Percentiles rank a stretch among this genome's conserved stretches.
Conservation (phyloP, 805 yeast species). For the Brettanomyces custersianus region DNA sequence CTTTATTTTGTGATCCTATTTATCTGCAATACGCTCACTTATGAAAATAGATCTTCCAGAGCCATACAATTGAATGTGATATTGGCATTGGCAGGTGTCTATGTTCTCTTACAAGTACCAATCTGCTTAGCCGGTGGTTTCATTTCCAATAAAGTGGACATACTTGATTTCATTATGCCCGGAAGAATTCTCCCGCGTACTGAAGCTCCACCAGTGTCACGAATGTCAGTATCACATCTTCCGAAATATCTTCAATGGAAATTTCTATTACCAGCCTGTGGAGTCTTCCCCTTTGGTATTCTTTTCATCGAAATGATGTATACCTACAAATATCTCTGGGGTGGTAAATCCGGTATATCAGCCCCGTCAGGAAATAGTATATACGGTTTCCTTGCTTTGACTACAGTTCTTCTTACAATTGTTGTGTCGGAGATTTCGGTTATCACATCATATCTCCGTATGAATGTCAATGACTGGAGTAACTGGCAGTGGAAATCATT, state of each 20-base stretch:
- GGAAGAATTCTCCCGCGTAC: slow-evolving; percentile 5
- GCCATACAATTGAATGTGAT: slow-evolving; percentile 77
- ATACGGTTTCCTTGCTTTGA: slow-evolving; percentile 68
- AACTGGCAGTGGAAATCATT: slow-evolving; percentile 85
- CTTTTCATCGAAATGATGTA: slow-evolving; percentile 72
- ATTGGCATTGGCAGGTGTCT: slow-evolving; percentile 45
- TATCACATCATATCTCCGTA: slow-evolving; percentile 55
- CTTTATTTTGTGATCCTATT: slow-evolving; percentile 40
- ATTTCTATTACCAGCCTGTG: slow-evolving; percentile 41
- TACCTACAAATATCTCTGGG: slow-evolving; percentile 70
- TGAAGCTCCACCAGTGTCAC: slow-evolving; percentile 21
- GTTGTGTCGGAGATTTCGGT: slow-evolving; percentile 66
- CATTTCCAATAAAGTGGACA: slow-evolving; percentile 21
- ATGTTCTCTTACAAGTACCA: slow-evolving; percentile 64
- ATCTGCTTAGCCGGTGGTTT: slow-evolving; percentile 67
- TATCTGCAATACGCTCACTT: slow-evolving; percentile 56
- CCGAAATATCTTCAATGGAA: slow-evolving; percentile 26
- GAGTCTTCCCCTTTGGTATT: slow-evolving; percentile 69
- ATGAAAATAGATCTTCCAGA: slow-evolving; percentile 67
- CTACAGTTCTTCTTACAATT: slow-evolving; percentile 48
- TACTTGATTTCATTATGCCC: slow-evolving; percentile 11
- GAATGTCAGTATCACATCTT: too few species aligned
- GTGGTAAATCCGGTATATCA: slow-evolving; percentile 41
- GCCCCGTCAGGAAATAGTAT: slow-evolving; percentile 53
- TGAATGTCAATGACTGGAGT: slow-evolving; percentile 40